Evolutionary conservation across 2,329 filamentous ascomycete genomes (phyloP).

Genomic region (Aspergillus tamarii): DNA sequence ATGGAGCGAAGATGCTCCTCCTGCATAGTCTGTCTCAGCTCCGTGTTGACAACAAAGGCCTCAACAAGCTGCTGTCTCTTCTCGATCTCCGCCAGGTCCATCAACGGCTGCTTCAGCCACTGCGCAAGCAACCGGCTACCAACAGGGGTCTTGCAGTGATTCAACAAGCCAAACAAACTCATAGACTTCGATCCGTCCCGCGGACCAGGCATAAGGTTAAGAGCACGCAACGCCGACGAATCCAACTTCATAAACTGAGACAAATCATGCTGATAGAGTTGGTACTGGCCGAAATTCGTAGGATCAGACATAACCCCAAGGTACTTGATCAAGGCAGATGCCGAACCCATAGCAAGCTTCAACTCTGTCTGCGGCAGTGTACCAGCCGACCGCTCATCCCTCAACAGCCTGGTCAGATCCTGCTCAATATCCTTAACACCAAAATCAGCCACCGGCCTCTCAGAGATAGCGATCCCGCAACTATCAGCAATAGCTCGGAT

Average conservation of each 20-base stretch:
- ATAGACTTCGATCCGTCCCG: constrained; percentile 96
- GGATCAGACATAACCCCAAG: constrained; percentile 86
- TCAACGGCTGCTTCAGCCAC: constrained; percentile 96
- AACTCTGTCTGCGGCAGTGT: constrained; percentile 86
- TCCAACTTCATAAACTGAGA: constrained; percentile 99
- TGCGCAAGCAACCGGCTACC: constrained; percentile 88
- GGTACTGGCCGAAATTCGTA: constrained; percentile 95
- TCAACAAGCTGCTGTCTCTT: constrained; percentile 92
- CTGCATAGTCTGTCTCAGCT: constrained; percentile 92
- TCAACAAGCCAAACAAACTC: constrained; percentile 91
- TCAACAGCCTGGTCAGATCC: constrained; percentile 82
- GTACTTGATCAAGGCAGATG: constrained; percentile 92
- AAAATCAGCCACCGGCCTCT: constrained; percentile 77
- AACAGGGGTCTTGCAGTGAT: constrained; percentile 96
- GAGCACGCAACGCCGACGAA: constrained; percentile 86
- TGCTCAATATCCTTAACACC: constrained; percentile 92
- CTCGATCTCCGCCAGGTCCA: constrained; percentile 87
- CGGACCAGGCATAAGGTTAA: constrained; percentile 96
- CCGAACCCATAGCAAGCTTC: constrained; percentile 94
- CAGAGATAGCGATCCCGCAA: constrained; percentile 86
- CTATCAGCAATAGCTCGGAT: constrained; percentile 86
- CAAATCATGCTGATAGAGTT: constrained; percentile 94
- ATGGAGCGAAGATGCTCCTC: constrained; percentile 93
- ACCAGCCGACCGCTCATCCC: constrained; percentile 78
- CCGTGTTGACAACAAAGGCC: constrained; percentile 90